Percentiles rank a stretch among this genome's conserved stretches.
Evolutionary conservation across 1,284 basidiomycete genomes (phyloP).

Genomic region (Mixia osmundae): DNA sequence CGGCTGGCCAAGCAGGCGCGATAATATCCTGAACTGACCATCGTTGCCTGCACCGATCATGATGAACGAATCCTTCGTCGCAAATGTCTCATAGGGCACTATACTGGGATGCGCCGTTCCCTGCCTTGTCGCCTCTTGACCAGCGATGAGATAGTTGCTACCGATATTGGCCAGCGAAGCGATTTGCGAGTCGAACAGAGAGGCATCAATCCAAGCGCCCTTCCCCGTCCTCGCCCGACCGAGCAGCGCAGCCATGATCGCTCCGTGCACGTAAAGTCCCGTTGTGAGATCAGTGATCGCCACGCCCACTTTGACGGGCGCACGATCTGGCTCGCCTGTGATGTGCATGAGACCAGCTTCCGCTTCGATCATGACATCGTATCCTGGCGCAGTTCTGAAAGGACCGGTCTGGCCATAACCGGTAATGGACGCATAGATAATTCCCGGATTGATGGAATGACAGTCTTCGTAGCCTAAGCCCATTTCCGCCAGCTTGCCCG

Average conservation of each 20-base stretch:
- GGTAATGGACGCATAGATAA: constrained; percentile 78
- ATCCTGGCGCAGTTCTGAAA: constrained; percentile 55
- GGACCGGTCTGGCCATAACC: constrained; percentile 85
- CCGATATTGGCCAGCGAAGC: constrained; percentile 83
- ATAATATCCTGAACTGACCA: constrained; percentile 39
- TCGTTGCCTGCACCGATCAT: constrained; percentile 43
- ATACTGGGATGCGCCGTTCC: constrained; percentile 46
- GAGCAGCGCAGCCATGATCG: constrained; percentile 69
- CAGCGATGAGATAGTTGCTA: constrained; percentile 73
- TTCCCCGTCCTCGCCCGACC: constrained; percentile 61
- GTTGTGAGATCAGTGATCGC: constrained; percentile 28
- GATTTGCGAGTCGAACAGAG: constrained; percentile 34
- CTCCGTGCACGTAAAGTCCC: constrained; percentile 78
- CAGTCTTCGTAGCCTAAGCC: constrained; percentile 76
- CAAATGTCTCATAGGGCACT: not conserved
- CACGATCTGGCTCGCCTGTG: constrained; percentile 69
- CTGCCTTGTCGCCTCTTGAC: constrained; percentile 59
- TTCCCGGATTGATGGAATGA: constrained; percentile 45
- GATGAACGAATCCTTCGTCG: constrained; percentile 55
- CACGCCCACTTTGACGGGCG: constrained; percentile 43
- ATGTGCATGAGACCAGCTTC: constrained; percentile 90
- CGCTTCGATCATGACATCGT: constrained; percentile 44
- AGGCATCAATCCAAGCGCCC: constrained; percentile 65
- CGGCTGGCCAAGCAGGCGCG: constrained; percentile 33
- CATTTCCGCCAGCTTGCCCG: constrained; percentile 54